Conservation (phyloP, 768 basidiomycete species). For the Naematelia encephala region DNA sequence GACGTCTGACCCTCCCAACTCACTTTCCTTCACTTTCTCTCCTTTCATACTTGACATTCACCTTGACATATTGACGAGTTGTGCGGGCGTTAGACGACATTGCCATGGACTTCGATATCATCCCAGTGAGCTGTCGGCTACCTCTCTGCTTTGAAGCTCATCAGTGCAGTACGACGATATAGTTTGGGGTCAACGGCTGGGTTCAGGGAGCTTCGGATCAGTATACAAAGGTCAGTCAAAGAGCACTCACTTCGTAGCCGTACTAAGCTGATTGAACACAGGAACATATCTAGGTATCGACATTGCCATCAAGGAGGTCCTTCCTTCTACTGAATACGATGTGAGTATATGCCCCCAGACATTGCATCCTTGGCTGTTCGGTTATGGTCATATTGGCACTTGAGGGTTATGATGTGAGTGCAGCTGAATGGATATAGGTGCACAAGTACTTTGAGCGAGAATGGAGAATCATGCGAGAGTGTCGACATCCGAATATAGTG, state of each 20-base stretch:
- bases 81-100: too few relatives aligned
- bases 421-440: constrained; percentile 34
- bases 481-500: constrained; percentile 86
- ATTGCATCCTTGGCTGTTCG: too few relatives aligned
- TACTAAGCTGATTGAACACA: constrained; percentile 34
- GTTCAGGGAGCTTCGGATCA: constrained; percentile 46
- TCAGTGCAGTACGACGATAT: constrained; percentile 42
- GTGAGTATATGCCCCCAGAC: constrained; percentile 51
- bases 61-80: too few relatives aligned
- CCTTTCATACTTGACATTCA: neutral
- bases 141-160: constrained; percentile 5
- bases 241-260: neutral
- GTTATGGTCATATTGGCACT: too few relatives aligned
- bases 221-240: constrained; percentile 43
- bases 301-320: constrained; percentile 92
- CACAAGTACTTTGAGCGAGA: constrained; percentile 98
- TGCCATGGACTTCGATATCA: constrained; percentile 40
- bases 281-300: constrained; percentile 91
- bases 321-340: constrained; percentile 86
- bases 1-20: neutral
- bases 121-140: constrained; percentile 29
- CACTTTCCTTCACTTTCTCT: neutral
- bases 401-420: neutral
- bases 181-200: constrained; percentile 42
- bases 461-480: constrained; percentile 92